These are phyloP conservation scores for Symbiodinium pilosum DNA, from an alignment of 73 alveolate genomes.

Conservation along the genomic window DNA sequence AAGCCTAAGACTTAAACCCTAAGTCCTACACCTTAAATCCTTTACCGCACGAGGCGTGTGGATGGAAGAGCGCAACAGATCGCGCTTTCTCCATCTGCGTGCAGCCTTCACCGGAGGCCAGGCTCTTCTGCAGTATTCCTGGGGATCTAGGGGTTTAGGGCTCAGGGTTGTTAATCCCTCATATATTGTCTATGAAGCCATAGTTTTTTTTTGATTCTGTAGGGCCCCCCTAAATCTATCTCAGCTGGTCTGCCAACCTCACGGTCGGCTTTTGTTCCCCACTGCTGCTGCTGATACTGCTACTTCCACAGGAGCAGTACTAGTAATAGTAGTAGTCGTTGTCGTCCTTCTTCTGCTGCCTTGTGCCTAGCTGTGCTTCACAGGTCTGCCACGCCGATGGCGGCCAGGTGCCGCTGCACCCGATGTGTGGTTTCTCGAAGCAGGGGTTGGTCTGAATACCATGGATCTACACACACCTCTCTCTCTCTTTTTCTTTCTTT, in stretches of 20 bases:
- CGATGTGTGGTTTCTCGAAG: background rate
- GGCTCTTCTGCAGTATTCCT: background rate
- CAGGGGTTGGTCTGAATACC: background rate
- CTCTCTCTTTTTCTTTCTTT: background rate
- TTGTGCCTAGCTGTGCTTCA: background rate
- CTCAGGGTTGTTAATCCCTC: too few species aligned
- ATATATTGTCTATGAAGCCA: too few species aligned
- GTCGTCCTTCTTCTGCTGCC: background rate
- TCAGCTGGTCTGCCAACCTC: too few species aligned
- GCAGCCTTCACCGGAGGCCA: constrained; percentile 85
- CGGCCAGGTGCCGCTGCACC: too few species aligned
- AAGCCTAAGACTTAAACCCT: too few species aligned
- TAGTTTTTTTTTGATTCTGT: too few species aligned
- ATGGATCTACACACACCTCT: background rate
- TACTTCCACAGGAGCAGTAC: background rate
- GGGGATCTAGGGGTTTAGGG: too few species aligned
- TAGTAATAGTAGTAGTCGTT: background rate
- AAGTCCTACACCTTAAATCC: background rate
- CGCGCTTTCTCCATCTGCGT: constrained; percentile 73
- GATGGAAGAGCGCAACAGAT: constrained; percentile 85
- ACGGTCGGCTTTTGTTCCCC: too few species aligned
- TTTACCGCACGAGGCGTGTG: constrained; percentile 79
- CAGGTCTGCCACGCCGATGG: constrained; percentile 94
- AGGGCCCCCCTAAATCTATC: too few species aligned
- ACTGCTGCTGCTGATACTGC: too few species aligned